These are phyloP conservation scores for Melampsora allii-populina DNA, from an alignment of 1,284 basidiomycete genomes.

Conservation along the genomic window DNA sequence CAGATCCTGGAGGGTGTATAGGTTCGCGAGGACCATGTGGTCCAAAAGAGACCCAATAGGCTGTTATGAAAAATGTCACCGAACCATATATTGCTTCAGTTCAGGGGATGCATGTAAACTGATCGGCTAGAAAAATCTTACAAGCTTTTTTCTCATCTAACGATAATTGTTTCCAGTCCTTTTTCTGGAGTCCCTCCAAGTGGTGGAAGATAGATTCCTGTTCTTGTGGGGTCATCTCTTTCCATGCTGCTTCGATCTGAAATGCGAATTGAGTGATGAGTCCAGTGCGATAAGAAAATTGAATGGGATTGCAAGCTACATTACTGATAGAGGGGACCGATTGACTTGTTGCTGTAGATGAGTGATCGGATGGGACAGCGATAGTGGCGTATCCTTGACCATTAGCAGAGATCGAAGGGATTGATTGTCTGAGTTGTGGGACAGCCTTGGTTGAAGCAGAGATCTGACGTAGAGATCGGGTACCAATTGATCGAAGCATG, in stretches of 20 bases:
- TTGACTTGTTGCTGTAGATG: background rate
- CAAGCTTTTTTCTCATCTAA: constrained; percentile 44
- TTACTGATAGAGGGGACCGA: constrained; percentile 1
- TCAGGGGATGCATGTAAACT: background rate
- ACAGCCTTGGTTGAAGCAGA: background rate
- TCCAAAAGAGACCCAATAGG: constrained; percentile 43
- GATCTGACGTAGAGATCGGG: background rate
- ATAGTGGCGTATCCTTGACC: constrained; percentile 2
- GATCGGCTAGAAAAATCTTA: constrained; percentile 10
- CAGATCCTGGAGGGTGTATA: constrained; percentile 42
- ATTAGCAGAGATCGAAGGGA: background rate
- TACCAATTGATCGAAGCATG: background rate
- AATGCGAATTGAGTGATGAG: too few species aligned
- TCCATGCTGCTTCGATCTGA: constrained; percentile 44
- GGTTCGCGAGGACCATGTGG: constrained; percentile 42
- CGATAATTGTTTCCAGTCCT: constrained; percentile 40
- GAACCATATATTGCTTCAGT: background rate
- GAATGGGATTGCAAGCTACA: background rate
- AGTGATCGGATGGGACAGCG: background rate
- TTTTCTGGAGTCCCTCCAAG: constrained; percentile 43
- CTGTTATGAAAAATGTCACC: background rate
- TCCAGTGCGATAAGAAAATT: too few species aligned
- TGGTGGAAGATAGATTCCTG: constrained; percentile 42
- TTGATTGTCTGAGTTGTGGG: background rate
- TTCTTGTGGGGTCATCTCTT: constrained; percentile 42